A percentile compares a stretch with the other conserved stretches of the same genome.
These are phyloP conservation scores for Fusarium pseudograminearum DNA, from an alignment of 2,329 filamentous ascomycete species.

Conservation along the genomic window DNA sequence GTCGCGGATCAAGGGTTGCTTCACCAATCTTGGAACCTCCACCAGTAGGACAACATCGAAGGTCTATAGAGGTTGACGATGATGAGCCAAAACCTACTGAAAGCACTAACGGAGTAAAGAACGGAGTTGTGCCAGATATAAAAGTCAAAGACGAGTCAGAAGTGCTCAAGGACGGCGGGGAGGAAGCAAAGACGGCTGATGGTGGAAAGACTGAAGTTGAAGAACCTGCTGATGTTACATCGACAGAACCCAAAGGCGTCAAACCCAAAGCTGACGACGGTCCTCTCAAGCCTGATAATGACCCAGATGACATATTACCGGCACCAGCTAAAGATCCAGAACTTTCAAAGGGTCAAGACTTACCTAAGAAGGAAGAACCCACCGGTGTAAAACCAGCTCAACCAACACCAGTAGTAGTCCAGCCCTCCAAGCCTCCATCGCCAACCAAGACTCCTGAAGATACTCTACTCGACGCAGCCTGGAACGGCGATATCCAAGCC, in stretches of 20 bases:
- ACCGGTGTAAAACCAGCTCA: conserved; percentile 1
- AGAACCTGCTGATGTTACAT: fast-evolving
- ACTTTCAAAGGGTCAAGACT: background rate
- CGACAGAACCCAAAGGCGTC: background rate
- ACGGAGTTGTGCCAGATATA: background rate
- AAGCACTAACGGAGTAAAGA: background rate
- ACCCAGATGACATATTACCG: background rate
- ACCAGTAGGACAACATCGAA: conserved; percentile 13
- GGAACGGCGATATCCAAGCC: conserved; percentile 49
- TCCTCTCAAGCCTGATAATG: background rate
- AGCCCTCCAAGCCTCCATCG: background rate
- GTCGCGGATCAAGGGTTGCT: background rate
- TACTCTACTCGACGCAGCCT: conserved; percentile 50
- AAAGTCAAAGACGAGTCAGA: background rate
- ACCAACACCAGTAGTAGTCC: background rate
- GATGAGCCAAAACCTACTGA: background rate
- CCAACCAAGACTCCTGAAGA: conserved; percentile 41
- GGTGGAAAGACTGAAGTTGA: background rate
- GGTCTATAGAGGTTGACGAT: background rate
- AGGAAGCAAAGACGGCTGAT: background rate
- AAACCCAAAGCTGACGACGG: conserved; percentile 20
- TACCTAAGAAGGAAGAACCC: background rate
- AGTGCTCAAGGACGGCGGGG: background rate
- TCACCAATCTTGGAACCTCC: conserved; percentile 33
- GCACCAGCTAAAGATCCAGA: background rate